These are phyloP conservation scores for Phytophthora uliginosa DNA, from an alignment of 352 stramenopile genomes.

Conservation along the genomic window DNA sequence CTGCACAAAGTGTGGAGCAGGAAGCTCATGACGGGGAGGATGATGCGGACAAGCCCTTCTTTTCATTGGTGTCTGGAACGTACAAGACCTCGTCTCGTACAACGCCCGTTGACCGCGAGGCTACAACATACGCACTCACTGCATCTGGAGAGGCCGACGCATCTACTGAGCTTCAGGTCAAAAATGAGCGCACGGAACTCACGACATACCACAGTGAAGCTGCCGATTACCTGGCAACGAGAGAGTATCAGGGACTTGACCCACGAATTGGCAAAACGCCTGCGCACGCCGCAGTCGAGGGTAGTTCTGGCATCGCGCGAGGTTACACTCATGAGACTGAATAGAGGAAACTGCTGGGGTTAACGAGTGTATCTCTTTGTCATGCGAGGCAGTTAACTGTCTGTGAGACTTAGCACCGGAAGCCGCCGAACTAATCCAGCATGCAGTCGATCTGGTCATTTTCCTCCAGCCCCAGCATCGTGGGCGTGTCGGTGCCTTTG, in stretches of 20 bases:
- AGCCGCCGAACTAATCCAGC: constrained; percentile 90
- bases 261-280: constrained; percentile 82
- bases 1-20: constrained; percentile 44
- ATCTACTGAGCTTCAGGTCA: constrained; percentile 62
- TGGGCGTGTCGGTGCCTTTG: constrained; percentile 94
- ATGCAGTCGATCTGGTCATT: constrained; percentile 99
- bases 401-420: constrained; percentile 46
- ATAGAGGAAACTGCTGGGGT: too few species aligned
- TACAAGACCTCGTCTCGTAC: constrained; percentile 61
- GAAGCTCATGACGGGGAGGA: constrained; percentile 28
- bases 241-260: constrained; percentile 87
- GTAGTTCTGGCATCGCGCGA: constrained; percentile 78
- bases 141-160: constrained; percentile 34
- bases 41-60: constrained; percentile 79
- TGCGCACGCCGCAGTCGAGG: constrained; percentile 80
- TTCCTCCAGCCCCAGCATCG: constrained; percentile 98
- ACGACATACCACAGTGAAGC: constrained; percentile 77
- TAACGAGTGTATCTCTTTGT: too few species aligned
- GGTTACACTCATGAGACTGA: constrained; percentile 77
- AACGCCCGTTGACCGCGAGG: constrained; percentile 10
- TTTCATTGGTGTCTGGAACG: constrained; percentile 83
- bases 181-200: constrained; percentile 66
- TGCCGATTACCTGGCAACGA: constrained; percentile 72
- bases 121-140: constrained; percentile 37
- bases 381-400: too few species aligned